Percentiles rank a stretch among this genome's conserved stretches.
phyloP scores from a whole-genome alignment of 2,329 filamentous ascomycete genomes.

The Arachnomyces sp. region DNA sequence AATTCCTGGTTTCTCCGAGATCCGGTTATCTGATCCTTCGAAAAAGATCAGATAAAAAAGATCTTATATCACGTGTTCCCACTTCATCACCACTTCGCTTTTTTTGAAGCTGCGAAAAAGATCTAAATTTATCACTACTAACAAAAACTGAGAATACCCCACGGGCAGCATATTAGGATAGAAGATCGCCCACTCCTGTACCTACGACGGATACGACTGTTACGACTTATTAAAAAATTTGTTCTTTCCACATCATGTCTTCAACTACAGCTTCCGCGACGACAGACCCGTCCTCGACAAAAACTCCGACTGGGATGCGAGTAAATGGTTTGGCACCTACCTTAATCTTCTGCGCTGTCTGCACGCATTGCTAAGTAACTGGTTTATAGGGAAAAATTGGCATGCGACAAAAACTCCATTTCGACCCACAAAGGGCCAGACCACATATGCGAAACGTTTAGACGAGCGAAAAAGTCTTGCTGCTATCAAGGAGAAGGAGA shows the following conservation, averaged over 20 bases:
- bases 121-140: too few species aligned
- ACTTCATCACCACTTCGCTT: too few species aligned
- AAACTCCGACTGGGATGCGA: conserved; percentile 56
- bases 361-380: neutral
- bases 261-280: conserved; percentile 29
- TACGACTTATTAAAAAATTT: conserved; percentile 4
- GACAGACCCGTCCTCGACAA: too few species aligned
- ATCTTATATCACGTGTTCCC: too few species aligned
- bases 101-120: too few species aligned
- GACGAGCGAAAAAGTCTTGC: conserved; percentile 62
- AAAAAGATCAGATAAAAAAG: conserved; percentile 23
- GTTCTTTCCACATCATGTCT: conserved; percentile 35
- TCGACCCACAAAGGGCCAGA: conserved; percentile 69
- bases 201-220: conserved; percentile 6
- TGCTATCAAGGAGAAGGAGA: conserved; percentile 85
- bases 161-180: conserved; percentile 1
- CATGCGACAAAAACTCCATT: conserved; percentile 76
- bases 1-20: conserved; percentile 20
- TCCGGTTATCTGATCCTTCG: conserved; percentile 38
- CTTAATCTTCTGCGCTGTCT: neutral
- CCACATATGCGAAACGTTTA: conserved; percentile 68
- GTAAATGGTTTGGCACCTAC: conserved; percentile 62
- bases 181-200: too few species aligned
- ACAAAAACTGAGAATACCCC: too few species aligned
- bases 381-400: conserved; percentile 80